Conservation (phyloP, 202 grass and related monocot genomes). For the Setaria italica region DNA sequence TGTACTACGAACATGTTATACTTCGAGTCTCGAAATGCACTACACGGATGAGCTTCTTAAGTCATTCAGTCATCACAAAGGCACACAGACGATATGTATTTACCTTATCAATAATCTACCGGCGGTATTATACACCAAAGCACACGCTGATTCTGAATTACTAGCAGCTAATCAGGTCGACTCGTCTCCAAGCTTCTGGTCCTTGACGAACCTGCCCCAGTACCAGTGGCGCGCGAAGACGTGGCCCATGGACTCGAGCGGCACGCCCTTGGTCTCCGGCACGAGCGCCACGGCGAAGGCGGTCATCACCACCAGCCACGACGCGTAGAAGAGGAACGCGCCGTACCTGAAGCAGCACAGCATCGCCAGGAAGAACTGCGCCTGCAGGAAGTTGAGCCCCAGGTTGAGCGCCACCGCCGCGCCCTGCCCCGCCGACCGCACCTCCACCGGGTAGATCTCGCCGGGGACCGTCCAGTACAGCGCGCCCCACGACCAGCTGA, state of each 20-base stretch:
- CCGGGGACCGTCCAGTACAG: constrained; percentile 80
- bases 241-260: constrained; percentile 71
- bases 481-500: constrained; percentile 96
- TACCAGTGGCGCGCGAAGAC: constrained; percentile 87
- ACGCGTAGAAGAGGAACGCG: constrained; percentile 78
- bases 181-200: constrained; percentile 27
- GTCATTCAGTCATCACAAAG: background rate
- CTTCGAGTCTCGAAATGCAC: background rate
- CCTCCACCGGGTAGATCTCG: constrained; percentile 94
- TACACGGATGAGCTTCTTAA: background rate
- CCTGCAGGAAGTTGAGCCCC: constrained; percentile 89
- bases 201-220: constrained; percentile 75
- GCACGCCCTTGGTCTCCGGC: constrained; percentile 90
- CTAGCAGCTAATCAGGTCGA: constrained; percentile 5
- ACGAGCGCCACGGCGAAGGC: constrained; percentile 76
- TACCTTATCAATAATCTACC: background rate
- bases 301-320: constrained; percentile 83
- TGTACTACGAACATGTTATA: background rate
- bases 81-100: background rate
- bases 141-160: constrained; percentile 1
- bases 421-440: constrained; percentile 84
- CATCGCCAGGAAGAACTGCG: constrained; percentile 91
- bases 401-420: constrained; percentile 82
- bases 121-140: background rate
- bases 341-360: constrained; percentile 82